Evolutionary conservation across 1,139 yeast species (phyloP), one percentile per base, ranked within the genome.

Genomic region (Sugiyamaella paludigena): DNA sequence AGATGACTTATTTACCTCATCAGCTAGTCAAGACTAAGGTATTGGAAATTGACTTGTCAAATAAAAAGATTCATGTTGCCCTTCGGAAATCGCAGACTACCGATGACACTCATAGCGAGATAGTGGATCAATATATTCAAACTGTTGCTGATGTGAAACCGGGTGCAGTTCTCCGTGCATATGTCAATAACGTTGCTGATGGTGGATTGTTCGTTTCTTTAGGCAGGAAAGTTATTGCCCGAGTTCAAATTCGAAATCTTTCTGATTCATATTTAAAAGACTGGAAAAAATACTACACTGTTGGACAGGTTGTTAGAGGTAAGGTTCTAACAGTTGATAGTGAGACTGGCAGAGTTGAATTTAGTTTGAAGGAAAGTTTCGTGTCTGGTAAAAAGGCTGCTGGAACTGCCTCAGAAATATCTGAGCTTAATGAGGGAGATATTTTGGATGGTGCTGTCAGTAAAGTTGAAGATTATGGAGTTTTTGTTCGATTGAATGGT

Each of bases 401-500:
- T 35, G 56, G 53, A 10, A 49, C 70, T 9, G 67, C 32, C 24
- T 81, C 30, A n/a, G 62, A 84, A 79, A 67, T 73, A 71, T 56
- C 58, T 41, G 95, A 87, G 52, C 73, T 89, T 52, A 66, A 76
- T 50, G 81, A 76, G 42, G 96, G 88, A 44, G 87, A 84, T 27
- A 70, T 84, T 27, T 80, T 73, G 58, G 92, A 85, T 63, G 98
- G 97, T 64, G 72, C 58, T n/a, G 63, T 73, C n/a, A 84, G 81
- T 63, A 79, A 79, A 52, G 87, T 84, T 15, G 83, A 91, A 43
- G 95, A 87, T 47, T 92, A 83, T 63, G 98, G 98, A 70, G 95
- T 89, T 4, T 91, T 92, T 64, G 85, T 92, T 42, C 81, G 79
- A 56, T 74, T 92, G 51, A 87, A 86, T 45, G 83, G 94, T 39